Conservation (phyloP, 75 land plant species). For the Selaginella moellendorffii region DNA sequence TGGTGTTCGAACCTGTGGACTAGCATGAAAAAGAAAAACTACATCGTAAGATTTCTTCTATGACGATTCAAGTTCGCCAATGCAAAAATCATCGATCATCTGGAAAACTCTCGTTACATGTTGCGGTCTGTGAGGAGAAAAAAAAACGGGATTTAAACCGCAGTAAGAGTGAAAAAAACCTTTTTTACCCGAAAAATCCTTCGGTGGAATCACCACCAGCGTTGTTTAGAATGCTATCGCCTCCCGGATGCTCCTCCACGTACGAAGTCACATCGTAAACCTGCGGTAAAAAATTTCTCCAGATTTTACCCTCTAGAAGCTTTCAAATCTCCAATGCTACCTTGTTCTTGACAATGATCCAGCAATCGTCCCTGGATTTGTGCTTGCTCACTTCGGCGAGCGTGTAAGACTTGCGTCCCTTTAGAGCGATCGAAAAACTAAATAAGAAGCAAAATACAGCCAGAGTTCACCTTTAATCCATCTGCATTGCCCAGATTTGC, state of each 20-base stretch:
- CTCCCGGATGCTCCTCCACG: slow-evolving; percentile 97
- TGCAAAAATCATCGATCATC: slow-evolving; percentile 81
- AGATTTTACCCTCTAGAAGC: background rate
- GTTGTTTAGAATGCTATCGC: slow-evolving; percentile 75
- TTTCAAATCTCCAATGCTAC: no score
- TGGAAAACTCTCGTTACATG: slow-evolving; percentile 90
- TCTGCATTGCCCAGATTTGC: no score
- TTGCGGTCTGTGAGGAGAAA: slow-evolving; percentile 92
- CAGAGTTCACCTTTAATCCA: no score
- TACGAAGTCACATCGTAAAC: slow-evolving; percentile 91
- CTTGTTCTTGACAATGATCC: background rate
- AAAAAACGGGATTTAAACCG: no score
- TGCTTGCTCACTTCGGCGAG: background rate
- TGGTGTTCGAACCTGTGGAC: no score
- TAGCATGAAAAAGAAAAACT: no score
- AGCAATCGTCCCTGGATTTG: background rate
- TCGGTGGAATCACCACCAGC: slow-evolving; percentile 94
- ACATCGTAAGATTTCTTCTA: no score
- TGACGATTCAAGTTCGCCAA: slow-evolving; percentile 54
- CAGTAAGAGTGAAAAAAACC: no score
- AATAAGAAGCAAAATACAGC: no score
- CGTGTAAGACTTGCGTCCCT: background rate
- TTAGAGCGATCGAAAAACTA: no score
- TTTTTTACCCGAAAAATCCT: slow-evolving; percentile 72
- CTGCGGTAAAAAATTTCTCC: slow-evolving; percentile 17